phyloP scores from a whole-genome alignment of 352 stramenopile genomes.

The Globisporangium splendens region DNA sequence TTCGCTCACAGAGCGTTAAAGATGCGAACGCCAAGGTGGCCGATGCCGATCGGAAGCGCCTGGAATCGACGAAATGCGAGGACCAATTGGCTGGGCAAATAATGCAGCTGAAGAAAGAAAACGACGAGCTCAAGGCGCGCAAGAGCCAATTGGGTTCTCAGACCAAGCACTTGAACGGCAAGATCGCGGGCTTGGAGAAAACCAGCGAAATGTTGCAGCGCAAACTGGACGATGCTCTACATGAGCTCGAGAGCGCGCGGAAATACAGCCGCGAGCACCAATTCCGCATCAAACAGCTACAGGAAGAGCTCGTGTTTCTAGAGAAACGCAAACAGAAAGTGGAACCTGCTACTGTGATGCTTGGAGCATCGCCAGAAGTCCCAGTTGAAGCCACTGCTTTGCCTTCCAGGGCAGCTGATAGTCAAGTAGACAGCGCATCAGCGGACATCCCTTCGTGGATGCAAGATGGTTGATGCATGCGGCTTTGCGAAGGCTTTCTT shows the following conservation, averaged over 20 bases:
- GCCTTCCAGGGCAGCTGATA: conserved; percentile 1
- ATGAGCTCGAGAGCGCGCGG: conserved; percentile 44
- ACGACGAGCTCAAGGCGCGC: conserved; percentile 47
- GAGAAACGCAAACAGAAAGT: conserved; percentile 39
- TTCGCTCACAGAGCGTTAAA: conserved; percentile 32
- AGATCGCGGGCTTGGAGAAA: conserved; percentile 34
- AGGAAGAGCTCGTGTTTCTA: conserved; percentile 64
- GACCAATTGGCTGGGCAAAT: conserved; percentile 39
- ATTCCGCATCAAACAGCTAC: conserved; percentile 65
- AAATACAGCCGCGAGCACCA: conserved; percentile 52
- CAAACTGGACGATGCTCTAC: conserved; percentile 32
- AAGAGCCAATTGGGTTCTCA: conserved; percentile 36
- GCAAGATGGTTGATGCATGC: conserved; percentile 29
- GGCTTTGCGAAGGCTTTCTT: background rate
- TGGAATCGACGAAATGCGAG: conserved; percentile 28
- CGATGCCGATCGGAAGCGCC: conserved; percentile 41
- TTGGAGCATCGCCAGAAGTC: background rate
- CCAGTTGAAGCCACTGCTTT: conserved; percentile 6
- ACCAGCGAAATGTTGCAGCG: conserved; percentile 23
- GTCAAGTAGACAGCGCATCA: conserved; percentile 5
- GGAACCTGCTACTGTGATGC: background rate
- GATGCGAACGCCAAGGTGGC: conserved; percentile 26
- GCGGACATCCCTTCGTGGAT: conserved; percentile 38
- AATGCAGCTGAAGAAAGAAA: conserved; percentile 42
- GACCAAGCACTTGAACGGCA: conserved; percentile 45